Percentiles rank a stretch among this genome's conserved stretches.
Evolutionary conservation across 495 filamentous ascomycete genomes (phyloP).

Genomic region (Parathielavia hyrcaniae): DNA sequence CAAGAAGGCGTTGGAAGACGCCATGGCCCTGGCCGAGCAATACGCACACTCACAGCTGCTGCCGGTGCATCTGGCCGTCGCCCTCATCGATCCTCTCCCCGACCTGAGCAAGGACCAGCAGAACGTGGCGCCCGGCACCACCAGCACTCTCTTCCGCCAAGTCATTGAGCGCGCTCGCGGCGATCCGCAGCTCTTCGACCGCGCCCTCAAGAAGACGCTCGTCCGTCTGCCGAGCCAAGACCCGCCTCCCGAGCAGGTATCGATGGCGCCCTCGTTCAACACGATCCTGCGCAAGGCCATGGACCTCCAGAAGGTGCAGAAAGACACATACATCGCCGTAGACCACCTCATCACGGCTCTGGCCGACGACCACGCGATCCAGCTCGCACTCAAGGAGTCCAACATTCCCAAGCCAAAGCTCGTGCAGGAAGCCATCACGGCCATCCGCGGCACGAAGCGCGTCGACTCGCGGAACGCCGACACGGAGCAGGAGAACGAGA

Average conservation of each 20-base stretch:
- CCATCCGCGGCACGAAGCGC: constrained; percentile 82
- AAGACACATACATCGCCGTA: constrained; percentile 87
- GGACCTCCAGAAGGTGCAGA: constrained; percentile 92
- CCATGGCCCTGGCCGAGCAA: constrained; percentile 73
- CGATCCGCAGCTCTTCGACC: constrained; percentile 80
- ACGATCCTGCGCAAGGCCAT: constrained; percentile 75
- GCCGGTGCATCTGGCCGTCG: constrained; percentile 81
- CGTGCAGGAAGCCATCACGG: constrained; percentile 76
- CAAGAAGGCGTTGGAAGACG: constrained; percentile 78
- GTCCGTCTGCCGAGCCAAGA: constrained; percentile 91
- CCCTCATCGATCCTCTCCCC: constrained; percentile 74
- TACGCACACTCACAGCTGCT: constrained; percentile 85
- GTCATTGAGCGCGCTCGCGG: constrained; percentile 91
- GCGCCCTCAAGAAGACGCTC: constrained; percentile 80
- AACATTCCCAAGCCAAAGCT: constrained; percentile 90
- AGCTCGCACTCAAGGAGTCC: constrained; percentile 68
- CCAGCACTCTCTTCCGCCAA: constrained; percentile 78
- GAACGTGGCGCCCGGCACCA: constrained; percentile 53
- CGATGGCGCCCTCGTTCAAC: constrained; percentile 70
- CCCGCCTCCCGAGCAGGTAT: constrained; percentile 81
- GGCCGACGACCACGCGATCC: constrained; percentile 68
- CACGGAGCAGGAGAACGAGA: constrained; percentile 82
- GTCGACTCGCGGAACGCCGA: constrained; percentile 96
- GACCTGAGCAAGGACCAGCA: constrained; percentile 74
- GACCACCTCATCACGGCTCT: constrained; percentile 86